Conservation (phyloP, 345 rosid genomes). For the Corymbia maculata region DNA sequence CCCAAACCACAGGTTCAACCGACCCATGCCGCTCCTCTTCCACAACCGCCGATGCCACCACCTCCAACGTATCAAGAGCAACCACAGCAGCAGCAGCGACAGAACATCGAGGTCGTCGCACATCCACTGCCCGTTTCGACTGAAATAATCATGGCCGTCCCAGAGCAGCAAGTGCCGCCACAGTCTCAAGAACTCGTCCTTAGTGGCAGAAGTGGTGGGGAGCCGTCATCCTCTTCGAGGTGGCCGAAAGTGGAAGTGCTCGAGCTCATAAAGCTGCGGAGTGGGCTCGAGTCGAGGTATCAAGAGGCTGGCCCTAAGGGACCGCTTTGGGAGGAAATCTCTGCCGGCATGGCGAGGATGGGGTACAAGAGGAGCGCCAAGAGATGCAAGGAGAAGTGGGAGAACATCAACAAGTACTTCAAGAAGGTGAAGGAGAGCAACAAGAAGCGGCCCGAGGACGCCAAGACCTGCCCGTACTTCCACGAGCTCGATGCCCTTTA, state of each 20-base stretch:
- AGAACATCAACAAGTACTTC: constrained; percentile 51
- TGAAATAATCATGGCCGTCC: constrained; percentile 7
- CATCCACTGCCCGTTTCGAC: background rate
- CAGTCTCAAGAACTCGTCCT: background rate
- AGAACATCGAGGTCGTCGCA: background rate
- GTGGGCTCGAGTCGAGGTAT: constrained; percentile 27
- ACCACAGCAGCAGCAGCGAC: constrained; percentile 1
- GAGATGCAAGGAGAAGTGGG: constrained; percentile 52
- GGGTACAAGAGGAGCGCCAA: constrained; percentile 36
- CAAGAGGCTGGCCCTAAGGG: constrained; percentile 42
- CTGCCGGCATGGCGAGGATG: constrained; percentile 23
- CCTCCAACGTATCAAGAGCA: background rate
- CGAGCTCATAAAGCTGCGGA: constrained; percentile 26
- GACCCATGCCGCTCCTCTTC: background rate
- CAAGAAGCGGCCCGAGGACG: constrained; percentile 41
- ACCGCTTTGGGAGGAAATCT: constrained; percentile 42
- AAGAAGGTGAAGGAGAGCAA: constrained; percentile 51
- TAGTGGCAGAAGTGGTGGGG: background rate
- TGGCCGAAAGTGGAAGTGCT: constrained; percentile 43
- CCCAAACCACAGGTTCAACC: background rate
- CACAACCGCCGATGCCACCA: background rate
- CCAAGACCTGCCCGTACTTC: constrained; percentile 48
- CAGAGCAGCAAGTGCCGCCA: constrained; percentile 11
- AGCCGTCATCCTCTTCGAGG: constrained; percentile 13
- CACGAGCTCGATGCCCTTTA: constrained; percentile 41